Evolutionary conservation across 2,329 filamentous ascomycete genomes (phyloP).

Genomic region (Akanthomyces dipterigenus): DNA sequence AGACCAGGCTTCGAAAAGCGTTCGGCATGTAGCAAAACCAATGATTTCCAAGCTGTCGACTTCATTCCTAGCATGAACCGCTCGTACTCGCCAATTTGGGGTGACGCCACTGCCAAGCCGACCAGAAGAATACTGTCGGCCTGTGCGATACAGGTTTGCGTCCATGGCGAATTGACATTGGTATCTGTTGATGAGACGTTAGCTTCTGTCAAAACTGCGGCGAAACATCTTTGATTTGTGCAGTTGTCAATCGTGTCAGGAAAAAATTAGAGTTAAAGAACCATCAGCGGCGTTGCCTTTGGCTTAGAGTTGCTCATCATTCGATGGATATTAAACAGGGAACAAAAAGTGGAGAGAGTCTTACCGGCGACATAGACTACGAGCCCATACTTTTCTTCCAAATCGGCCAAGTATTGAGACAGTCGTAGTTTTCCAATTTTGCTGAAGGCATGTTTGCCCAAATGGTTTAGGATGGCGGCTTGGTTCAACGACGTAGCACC

Average conservation of each 20-base stretch:
- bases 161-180: conserved; percentile 95
- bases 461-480: conserved; percentile 85
- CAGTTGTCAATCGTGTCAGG: conserved; percentile 37
- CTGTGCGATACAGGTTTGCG: conserved; percentile 93
- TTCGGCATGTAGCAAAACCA: conserved; percentile 84
- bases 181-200: conserved; percentile 55
- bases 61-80: conserved; percentile 95
- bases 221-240: not conserved
- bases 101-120: conserved; percentile 81
- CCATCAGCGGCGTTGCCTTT: conserved; percentile 50
- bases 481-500: conserved; percentile 91
- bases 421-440: conserved; percentile 95
- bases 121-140: conserved; percentile 94
- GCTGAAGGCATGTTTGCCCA: conserved; percentile 93
- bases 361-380: conserved; percentile 85
- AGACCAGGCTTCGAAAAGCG: conserved; percentile 79
- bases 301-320: conserved; percentile 49
- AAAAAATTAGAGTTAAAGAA: conserved; percentile 63
- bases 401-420: conserved; percentile 89
- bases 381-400: conserved; percentile 95
- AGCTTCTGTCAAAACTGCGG: not conserved
- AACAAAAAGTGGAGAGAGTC: conserved; percentile 17
- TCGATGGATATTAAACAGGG: not conserved
- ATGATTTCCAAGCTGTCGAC: conserved; percentile 86
- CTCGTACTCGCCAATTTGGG: conserved; percentile 91